A percentile compares a stretch with the other conserved stretches of the same genome.
phyloP scores from a whole-genome alignment of 2,329 filamentous ascomycete genomes.

The Phialophora tarda region DNA sequence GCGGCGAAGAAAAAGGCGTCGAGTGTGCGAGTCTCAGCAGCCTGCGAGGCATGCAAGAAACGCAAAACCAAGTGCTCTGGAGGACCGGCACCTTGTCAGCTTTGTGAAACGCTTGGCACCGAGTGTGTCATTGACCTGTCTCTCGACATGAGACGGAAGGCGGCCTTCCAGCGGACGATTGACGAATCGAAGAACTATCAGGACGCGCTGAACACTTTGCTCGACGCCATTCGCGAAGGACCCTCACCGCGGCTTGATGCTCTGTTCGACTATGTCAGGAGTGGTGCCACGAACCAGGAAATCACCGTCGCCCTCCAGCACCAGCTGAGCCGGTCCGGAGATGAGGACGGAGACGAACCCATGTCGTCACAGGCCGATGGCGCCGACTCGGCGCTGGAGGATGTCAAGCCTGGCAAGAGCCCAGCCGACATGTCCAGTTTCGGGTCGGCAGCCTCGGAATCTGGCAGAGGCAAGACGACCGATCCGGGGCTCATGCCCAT shows the following conservation, averaged over 20 bases:
- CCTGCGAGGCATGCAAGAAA: slow-evolving; percentile 37
- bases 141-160: slow-evolving; percentile 35
- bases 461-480: slow-evolving; percentile 5
- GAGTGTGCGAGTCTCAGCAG: slow-evolving; percentile 31
- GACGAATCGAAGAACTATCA: slow-evolving; percentile 35
- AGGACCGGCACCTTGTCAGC: slow-evolving; percentile 35
- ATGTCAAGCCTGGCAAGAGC: slow-evolving; percentile 1
- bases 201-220: slow-evolving; percentile 27
- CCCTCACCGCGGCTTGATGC: slow-evolving; percentile 26
- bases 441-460: neutral
- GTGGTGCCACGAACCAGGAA: slow-evolving; percentile 23
- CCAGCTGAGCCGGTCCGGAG: slow-evolving; percentile 6
- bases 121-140: slow-evolving; percentile 37
- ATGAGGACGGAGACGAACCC: slow-evolving; percentile 22
- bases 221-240: slow-evolving; percentile 29
- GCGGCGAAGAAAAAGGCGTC: slow-evolving; percentile 21
- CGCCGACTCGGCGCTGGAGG: neutral
- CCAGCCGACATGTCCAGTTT: slow-evolving; percentile 9
- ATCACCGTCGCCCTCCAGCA: slow-evolving; percentile 18
- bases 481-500: neutral
- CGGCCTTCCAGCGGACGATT: slow-evolving; percentile 33
- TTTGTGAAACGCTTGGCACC: slow-evolving; percentile 31
- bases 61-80: slow-evolving; percentile 37
- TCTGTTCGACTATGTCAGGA: slow-evolving; percentile 21
- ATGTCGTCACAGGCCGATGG: slow-evolving; percentile 9